Conservation (phyloP, 352 stramenopile species). For the Phytophthora pistaciae region DNA sequence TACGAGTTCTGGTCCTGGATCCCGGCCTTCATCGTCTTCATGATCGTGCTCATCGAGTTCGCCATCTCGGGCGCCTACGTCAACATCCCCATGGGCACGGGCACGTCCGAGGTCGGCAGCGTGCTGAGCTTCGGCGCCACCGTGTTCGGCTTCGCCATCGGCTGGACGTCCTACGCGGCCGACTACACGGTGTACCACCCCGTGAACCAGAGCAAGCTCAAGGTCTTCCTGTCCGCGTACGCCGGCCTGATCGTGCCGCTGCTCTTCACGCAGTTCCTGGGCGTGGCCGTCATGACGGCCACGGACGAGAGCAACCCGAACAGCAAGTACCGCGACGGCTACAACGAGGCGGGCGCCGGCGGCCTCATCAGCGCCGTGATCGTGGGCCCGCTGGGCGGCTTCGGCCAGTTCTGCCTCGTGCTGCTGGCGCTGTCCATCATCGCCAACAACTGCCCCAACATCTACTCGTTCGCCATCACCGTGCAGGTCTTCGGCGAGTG, state of each 20-base stretch:
- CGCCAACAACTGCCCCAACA: constrained; percentile 64
- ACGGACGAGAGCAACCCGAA: constrained; percentile 42
- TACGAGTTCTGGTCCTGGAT: constrained; percentile 68
- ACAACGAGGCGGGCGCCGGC: constrained; percentile 38
- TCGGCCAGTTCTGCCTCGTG: constrained; percentile 54
- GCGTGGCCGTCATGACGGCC: constrained; percentile 48
- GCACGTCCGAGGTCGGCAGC: constrained; percentile 39
- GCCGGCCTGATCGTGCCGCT: constrained; percentile 51
- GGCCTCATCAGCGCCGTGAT: constrained; percentile 49
- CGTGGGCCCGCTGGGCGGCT: constrained; percentile 44
- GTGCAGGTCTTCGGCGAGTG: constrained; percentile 51
- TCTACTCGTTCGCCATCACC: constrained; percentile 60
- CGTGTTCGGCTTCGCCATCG: constrained; percentile 52
- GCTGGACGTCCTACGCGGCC: constrained; percentile 48
- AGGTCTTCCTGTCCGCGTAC: constrained; percentile 57
- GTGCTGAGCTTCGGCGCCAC: constrained; percentile 47
- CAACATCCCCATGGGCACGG: constrained; percentile 53
- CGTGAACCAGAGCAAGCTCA: constrained; percentile 47
- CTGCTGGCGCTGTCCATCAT: constrained; percentile 58
- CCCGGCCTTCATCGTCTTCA: constrained; percentile 53
- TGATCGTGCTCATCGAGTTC: constrained; percentile 55
- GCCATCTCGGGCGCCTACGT: constrained; percentile 48
- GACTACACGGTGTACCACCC: constrained; percentile 64
- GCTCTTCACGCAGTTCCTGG: constrained; percentile 53
- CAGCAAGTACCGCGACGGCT: constrained; percentile 43